Conservation (phyloP, 2,329 filamentous ascomycete species). For the Aspergillus caelatus region DNA sequence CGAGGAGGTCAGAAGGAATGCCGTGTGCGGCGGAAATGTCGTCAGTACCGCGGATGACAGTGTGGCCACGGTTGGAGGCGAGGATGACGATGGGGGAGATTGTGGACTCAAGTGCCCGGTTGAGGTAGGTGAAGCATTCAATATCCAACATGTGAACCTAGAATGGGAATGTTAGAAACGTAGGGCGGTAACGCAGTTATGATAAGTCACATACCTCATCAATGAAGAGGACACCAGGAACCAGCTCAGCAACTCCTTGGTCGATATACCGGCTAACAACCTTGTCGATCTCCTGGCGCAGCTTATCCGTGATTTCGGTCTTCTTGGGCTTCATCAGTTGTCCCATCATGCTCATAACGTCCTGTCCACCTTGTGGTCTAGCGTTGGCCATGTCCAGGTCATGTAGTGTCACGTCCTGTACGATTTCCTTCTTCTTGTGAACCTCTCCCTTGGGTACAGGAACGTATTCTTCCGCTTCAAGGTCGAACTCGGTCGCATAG, state of each 20-base stretch:
- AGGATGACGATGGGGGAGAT: conserved; percentile 97
- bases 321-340: conserved; percentile 99
- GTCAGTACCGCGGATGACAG: conserved; percentile 85
- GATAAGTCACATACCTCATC: conserved; percentile 71
- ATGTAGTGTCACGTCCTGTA: conserved; percentile 96
- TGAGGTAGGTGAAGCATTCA: conserved; percentile 98
- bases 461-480: conserved; percentile 98
- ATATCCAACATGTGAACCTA: conserved; percentile 99
- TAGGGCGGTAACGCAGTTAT: conserved; percentile 23
- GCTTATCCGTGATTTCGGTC: conserved; percentile 98
- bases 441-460: conserved; percentile 98
- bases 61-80: conserved; percentile 93
- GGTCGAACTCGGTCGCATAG: conserved; percentile 96
- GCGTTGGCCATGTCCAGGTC: conserved; percentile 96
- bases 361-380: conserved; percentile 92
- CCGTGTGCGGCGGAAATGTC: conserved; percentile 83
- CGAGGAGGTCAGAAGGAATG: conserved; percentile 89
- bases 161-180: conserved; percentile 15
- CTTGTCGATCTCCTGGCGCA: conserved; percentile 96
- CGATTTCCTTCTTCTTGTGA: conserved; percentile 99
- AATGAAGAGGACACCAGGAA: conserved; percentile 98
- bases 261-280: conserved; percentile 99
- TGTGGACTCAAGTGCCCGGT: conserved; percentile 91
- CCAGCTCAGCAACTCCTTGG: conserved; percentile 93
- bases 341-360: conserved; percentile 99